These are phyloP conservation scores for Neonectria sp. DNA, from an alignment of 2,329 filamentous ascomycete species.

Conservation along the genomic window DNA sequence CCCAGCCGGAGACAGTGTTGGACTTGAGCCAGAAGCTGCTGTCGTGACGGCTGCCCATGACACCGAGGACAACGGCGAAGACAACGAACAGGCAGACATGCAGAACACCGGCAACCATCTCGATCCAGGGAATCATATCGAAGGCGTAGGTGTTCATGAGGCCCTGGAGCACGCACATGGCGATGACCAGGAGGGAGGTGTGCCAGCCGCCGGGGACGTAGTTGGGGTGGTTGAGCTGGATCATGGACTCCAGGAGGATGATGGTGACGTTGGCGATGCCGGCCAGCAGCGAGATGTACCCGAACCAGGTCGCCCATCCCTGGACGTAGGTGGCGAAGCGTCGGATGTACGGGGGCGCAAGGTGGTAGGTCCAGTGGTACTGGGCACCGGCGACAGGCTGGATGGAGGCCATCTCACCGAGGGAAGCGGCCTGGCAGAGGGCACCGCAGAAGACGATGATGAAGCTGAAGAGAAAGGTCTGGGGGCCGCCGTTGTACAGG, in stretches of 20 bases:
- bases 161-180: constrained; percentile 44
- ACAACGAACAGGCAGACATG: constrained; percentile 44
- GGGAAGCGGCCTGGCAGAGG: constrained; percentile 41
- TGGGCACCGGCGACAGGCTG: constrained; percentile 43
- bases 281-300: constrained; percentile 42
- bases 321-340: constrained; percentile 46
- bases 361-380: constrained; percentile 45
- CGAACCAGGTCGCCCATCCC: constrained; percentile 47
- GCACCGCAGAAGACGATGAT: constrained; percentile 46
- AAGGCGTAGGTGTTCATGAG: constrained; percentile 44
- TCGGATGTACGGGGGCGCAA: constrained; percentile 36
- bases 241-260: constrained; percentile 47
- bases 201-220: constrained; percentile 45
- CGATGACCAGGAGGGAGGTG: constrained; percentile 43
- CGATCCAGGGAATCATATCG: constrained; percentile 42
- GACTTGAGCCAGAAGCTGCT: constrained; percentile 41
- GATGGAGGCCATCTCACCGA: constrained; percentile 46
- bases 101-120: constrained; percentile 43
- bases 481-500: constrained; percentile 42
- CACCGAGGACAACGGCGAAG: constrained; percentile 43
- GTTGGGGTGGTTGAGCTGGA: constrained; percentile 40
- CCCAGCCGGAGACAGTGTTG: constrained; percentile 43
- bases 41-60: constrained; percentile 43
- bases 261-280: constrained; percentile 47
- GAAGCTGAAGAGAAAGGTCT: constrained; percentile 46